Evolutionary conservation across 768 basidiomycete species (phyloP), one percentile per base, ranked within the genome.

Genomic region (Mycena amicta): DNA sequence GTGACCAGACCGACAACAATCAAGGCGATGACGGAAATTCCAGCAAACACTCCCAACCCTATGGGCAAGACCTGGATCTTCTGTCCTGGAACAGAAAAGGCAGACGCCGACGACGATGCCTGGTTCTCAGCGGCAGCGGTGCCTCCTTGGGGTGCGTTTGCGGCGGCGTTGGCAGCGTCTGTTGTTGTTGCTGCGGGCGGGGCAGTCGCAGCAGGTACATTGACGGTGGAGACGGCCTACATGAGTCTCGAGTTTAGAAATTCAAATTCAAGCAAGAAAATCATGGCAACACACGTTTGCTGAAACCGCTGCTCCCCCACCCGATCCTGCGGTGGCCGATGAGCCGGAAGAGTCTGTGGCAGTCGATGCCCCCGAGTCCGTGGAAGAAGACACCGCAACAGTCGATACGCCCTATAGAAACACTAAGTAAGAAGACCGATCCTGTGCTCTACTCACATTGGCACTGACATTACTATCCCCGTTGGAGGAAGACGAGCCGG

Each of bases 1-100:
- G 92, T 93, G 62, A 95, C 92, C 71, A 93, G 76, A 51, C 83
- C 88, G 57, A 95, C 90, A 23, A 91, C 85, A 60, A 89, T 85
- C 64, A 96, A 71, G 18, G 89, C 89, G 65, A 95, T 88, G 6
- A 88, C 88, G 28, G 91, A 91, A 58, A 96, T 88, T 61, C 92
- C 92, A 46, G 88, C 90, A 68, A 90, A 93, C 11, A 95, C 82
- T 52, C 88, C 90, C 41, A 94, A 80, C 62, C 92, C 92, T 62
- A 94, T 86, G 0, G 92, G 92, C 30, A 93, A 78, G 3, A 93
- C 92, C 40, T 84, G 81, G 18, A 93, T 65, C 56, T 80, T 78
- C 74, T 84, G 89, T 22, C 92, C 92, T 12, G 92, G 92, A 33
- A 92, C 74, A 28, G 74, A 65, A 71, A 91, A 90, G 3, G 79